Percentiles rank a stretch among this genome's conserved stretches.
These are phyloP conservation scores for Neocallimastix lanati DNA, from an alignment of 192 early-diverging fungal genomes.

Conservation along the genomic window DNA sequence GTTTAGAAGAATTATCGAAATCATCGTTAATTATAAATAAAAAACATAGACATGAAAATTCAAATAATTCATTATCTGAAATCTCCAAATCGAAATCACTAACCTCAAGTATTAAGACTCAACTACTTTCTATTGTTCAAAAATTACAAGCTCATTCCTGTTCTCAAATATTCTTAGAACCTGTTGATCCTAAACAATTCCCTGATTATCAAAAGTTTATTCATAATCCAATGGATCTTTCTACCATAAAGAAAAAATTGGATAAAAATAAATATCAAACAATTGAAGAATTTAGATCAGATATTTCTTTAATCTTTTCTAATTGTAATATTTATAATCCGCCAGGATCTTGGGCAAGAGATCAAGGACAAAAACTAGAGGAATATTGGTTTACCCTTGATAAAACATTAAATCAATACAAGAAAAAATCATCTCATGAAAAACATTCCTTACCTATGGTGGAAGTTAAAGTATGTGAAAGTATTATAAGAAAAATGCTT, in stretches of 20 bases:
- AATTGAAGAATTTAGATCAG: background rate
- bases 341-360: background rate
- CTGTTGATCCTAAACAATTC: slow-evolving; percentile 15
- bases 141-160: slow-evolving; percentile 10
- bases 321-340: slow-evolving; percentile 3
- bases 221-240: background rate
- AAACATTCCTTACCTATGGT: background rate
- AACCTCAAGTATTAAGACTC: background rate
- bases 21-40: background rate
- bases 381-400: background rate
- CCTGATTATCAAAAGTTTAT: slow-evolving; percentile 2
- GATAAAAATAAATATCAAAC: slow-evolving; percentile 4
- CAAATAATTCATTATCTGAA: background rate
- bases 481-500: slow-evolving; percentile 10
- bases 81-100: background rate
- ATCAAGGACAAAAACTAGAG: background rate
- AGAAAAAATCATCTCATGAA: background rate
- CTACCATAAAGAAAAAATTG: slow-evolving; percentile 3
- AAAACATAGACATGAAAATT: background rate
- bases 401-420: background rate
- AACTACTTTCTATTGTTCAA: background rate
- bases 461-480: slow-evolving; percentile 7
- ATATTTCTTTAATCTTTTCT: background rate
- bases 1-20: background rate
- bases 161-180: slow-evolving; percentile 20